A percentile compares a stretch with the other conserved stretches of the same genome.
Evolutionary conservation across 805 yeast genomes (phyloP).

Genomic region (Barnettozyma sp.): DNA sequence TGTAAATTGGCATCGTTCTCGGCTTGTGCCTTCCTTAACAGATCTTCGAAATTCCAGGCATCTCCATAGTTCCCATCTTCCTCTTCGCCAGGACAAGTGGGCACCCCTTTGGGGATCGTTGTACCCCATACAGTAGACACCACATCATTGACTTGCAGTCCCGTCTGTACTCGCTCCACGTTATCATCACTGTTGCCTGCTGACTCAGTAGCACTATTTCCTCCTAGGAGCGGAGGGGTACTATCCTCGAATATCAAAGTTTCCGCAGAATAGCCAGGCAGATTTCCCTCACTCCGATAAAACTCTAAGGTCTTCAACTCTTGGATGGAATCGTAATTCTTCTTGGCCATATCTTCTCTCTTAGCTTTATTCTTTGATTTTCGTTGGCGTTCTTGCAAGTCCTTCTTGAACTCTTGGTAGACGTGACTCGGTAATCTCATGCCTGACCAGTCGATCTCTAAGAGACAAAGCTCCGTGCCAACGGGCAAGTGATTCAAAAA

Average conservation of each 20-base stretch:
- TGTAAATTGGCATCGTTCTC: not conserved
- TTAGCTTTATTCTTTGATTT: conserved; percentile 40
- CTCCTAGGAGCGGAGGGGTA: too few relatives aligned
- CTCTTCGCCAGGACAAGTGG: conserved; percentile 24
- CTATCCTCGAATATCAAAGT: too few relatives aligned
- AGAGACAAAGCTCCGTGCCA: conserved; percentile 76
- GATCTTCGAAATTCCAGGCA: conserved; percentile 26
- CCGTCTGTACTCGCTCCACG: too few relatives aligned
- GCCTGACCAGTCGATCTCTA: conserved; percentile 80
- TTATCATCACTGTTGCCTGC: too few relatives aligned
- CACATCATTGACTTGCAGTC: too few relatives aligned
- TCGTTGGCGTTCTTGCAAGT: conserved; percentile 51
- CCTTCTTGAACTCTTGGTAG: conserved; percentile 42
- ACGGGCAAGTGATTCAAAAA: conserved; percentile 76
- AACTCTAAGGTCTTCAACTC: conserved; percentile 54
- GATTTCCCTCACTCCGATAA: conserved; percentile 25
- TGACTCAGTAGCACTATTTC: too few relatives aligned
- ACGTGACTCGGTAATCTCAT: conserved; percentile 36
- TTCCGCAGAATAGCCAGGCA: too few relatives aligned
- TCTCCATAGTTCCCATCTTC: conserved; percentile 28
- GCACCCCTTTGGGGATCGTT: conserved; percentile 24
- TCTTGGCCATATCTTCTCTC: conserved; percentile 55
- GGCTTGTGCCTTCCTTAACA: conserved; percentile 18
- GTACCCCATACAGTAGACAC: conserved; percentile 74
- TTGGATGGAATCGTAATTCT: conserved; percentile 47